Conservation (phyloP, 768 basidiomycete genomes). For the Leccinellum albellum region DNA sequence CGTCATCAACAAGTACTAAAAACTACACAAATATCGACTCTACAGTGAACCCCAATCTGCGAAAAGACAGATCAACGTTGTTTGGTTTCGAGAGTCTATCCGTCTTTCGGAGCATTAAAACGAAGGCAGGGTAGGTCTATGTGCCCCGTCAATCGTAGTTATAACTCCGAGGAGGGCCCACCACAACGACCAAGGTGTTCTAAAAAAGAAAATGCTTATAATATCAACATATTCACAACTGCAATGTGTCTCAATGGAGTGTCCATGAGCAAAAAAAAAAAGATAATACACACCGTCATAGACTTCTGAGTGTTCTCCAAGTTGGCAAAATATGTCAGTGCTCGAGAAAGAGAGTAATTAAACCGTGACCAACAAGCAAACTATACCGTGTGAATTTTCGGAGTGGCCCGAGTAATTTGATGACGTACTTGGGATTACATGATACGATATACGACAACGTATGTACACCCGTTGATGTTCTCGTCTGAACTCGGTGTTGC, state of each 20-base stretch:
- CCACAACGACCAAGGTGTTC: neutral
- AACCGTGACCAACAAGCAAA: too few species aligned
- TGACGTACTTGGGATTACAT: neutral
- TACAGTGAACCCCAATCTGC: conserved; percentile 31
- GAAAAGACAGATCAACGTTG: conserved; percentile 38
- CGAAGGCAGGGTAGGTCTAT: conserved; percentile 59
- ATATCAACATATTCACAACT: neutral
- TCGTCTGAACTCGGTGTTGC: neutral
- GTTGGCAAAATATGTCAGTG: too few species aligned
- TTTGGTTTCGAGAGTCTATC: conserved; percentile 57
- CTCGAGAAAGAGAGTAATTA: too few species aligned
- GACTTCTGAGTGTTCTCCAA: too few species aligned
- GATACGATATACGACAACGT: neutral
- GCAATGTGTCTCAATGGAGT: neutral
- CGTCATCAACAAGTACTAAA: neutral
- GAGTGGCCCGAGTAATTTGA: too few species aligned
- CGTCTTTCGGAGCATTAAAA: conserved; percentile 84
- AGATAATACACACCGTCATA: neutral
- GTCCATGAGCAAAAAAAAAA: neutral
- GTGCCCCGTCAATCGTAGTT: conserved; percentile 75
- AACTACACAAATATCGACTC: conserved; percentile 23
- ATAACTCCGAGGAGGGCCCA: conserved; percentile 58
- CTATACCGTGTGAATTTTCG: too few species aligned
- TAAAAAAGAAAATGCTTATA: neutral
- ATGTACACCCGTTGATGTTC: neutral